Percentiles rank a stretch among this genome's conserved stretches.
Evolutionary conservation across 768 basidiomycete species (phyloP).

Genomic region (Tephrocybe sp.): DNA sequence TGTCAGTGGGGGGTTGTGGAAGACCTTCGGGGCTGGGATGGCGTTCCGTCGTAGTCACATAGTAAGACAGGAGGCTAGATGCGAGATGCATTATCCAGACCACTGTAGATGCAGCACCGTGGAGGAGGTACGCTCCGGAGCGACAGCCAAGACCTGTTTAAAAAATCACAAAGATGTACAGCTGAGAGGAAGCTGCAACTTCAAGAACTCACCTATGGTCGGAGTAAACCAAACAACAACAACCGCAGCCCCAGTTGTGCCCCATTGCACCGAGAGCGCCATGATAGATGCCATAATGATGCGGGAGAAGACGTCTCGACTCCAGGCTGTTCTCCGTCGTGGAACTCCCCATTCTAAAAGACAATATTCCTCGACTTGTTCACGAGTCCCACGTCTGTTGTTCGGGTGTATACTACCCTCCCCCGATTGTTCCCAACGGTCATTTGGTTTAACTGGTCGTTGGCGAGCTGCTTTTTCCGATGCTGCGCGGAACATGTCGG

Average conservation of each 20-base stretch:
- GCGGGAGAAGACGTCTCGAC: slow-evolving; percentile 20
- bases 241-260: slow-evolving; percentile 13
- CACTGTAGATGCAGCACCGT: slow-evolving; percentile 22
- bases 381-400: slow-evolving; percentile 18
- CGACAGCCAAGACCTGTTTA: slow-evolving; percentile 32
- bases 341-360: too few species aligned
- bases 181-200: neutral
- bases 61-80: slow-evolving; percentile 21
- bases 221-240: slow-evolving; percentile 26
- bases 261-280: slow-evolving; percentile 21
- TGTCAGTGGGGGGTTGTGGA: too few species aligned
- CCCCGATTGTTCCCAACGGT: slow-evolving; percentile 18
- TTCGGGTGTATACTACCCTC: neutral
- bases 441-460: slow-evolving; percentile 16
- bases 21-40: neutral
- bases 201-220: slow-evolving; percentile 19
- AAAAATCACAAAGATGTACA: neutral
- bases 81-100: slow-evolving; percentile 27
- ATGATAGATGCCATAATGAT: slow-evolving; percentile 18
- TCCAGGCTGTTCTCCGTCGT: slow-evolving; percentile 3
- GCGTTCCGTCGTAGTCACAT: slow-evolving; percentile 13
- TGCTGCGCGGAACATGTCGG: slow-evolving; percentile 22
- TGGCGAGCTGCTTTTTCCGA: slow-evolving; percentile 16
- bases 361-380: slow-evolving; percentile 19
- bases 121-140: slow-evolving; percentile 21